phyloP scores from a whole-genome alignment of 345 rosid genomes.

The Syzygium jambos region DNA sequence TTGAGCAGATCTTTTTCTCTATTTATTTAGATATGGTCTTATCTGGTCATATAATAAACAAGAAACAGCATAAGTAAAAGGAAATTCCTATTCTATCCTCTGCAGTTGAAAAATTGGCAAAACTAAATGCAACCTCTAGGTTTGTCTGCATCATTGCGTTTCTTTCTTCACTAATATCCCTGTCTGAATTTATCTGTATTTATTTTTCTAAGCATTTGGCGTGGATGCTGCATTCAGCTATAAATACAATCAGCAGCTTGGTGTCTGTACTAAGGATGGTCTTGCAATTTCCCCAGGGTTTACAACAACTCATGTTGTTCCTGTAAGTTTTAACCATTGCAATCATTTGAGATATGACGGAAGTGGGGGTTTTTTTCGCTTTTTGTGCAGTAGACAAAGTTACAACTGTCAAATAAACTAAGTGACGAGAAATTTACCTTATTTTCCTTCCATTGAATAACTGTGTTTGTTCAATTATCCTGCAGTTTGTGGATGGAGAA shows the following conservation, averaged over 20 bases:
- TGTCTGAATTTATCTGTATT: neutral
- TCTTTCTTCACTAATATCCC: neutral
- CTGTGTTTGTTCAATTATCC: neutral
- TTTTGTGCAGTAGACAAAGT: neutral
- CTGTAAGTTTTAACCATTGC: conserved; percentile 30
- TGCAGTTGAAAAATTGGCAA: neutral
- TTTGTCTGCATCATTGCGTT: neutral
- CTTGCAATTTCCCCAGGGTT: conserved; percentile 86
- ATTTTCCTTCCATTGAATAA: neutral
- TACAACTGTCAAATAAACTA: neutral
- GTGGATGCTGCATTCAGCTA: conserved; percentile 97
- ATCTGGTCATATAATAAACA: neutral
- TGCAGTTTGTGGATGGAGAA: conserved; percentile 80
- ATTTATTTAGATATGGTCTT: neutral
- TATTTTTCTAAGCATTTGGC: conserved; percentile 62
- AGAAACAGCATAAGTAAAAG: neutral
- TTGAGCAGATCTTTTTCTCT: neutral
- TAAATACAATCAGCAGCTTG: conserved; percentile 74
- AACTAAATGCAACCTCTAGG: neutral
- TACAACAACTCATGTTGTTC: conserved; percentile 78
- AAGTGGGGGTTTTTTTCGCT: neutral
- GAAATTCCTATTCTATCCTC: neutral
- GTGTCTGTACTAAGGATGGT: conserved; percentile 73
- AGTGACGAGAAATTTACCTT: neutral
- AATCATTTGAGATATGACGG: neutral